These are phyloP conservation scores for Mycogone perniciosa DNA, from an alignment of 2,329 filamentous ascomycete genomes.

Conservation along the genomic window DNA sequence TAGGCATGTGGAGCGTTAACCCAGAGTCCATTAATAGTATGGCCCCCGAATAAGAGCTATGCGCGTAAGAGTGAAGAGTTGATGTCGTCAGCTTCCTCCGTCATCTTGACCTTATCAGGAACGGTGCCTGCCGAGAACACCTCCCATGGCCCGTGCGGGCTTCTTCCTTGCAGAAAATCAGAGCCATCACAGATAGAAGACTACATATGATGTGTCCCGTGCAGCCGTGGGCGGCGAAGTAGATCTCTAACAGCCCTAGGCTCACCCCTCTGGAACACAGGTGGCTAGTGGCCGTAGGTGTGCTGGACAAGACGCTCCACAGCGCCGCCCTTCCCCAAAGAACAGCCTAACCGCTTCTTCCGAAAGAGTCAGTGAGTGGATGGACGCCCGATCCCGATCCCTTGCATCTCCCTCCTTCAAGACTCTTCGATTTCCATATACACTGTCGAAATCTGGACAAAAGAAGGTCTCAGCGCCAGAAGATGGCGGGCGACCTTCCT, in stretches of 20 bases:
- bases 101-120: slow-evolving; percentile 10
- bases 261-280: slow-evolving; percentile 1
- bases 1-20: too few relatives aligned
- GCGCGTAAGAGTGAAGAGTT: neutral
- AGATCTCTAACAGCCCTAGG: slow-evolving; percentile 6
- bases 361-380: neutral
- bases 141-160: slow-evolving; percentile 7
- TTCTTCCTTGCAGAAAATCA: neutral
- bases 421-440: slow-evolving; percentile 6
- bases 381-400: neutral
- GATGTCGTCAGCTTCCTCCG: slow-evolving; percentile 10
- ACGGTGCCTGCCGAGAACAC: slow-evolving; percentile 9
- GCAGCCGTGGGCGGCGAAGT: neutral
- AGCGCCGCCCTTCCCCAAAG: neutral
- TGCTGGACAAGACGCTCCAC: too few relatives aligned
- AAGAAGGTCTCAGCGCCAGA: neutral
- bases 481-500: slow-evolving; percentile 8
- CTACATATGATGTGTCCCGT: neutral
- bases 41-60: neutral
- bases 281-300: too few relatives aligned
- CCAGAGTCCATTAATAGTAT: neutral
- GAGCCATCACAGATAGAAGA: neutral
- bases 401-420: slow-evolving; percentile 2
- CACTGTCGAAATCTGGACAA: neutral
- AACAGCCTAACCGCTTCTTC: slow-evolving; percentile 12